These are phyloP conservation scores for Rhizoclosmatium globosum DNA, from an alignment of 192 early-diverging fungal species.

Conservation along the genomic window DNA sequence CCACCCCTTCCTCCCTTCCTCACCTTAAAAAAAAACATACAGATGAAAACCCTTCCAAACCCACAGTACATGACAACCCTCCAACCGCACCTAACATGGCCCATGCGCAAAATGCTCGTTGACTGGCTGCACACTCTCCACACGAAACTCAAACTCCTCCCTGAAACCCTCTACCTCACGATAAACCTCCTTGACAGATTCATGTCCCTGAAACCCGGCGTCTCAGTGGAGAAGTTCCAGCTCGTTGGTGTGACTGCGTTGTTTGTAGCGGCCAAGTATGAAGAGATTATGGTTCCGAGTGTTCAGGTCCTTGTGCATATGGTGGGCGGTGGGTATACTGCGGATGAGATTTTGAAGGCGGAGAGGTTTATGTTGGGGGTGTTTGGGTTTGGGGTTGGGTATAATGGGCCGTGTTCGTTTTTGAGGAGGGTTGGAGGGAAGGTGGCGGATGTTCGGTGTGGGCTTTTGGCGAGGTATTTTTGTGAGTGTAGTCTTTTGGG, in stretches of 20 bases:
- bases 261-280: constrained; percentile 88
- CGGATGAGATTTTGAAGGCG: constrained; percentile 82
- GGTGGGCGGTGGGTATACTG: constrained; percentile 62
- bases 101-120: constrained; percentile 84
- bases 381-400: constrained; percentile 79
- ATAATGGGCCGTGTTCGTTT: constrained; percentile 85
- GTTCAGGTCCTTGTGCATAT: constrained; percentile 81
- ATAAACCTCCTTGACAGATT: constrained; percentile 92
- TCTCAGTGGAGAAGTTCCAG: constrained; percentile 81
- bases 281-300: constrained; percentile 82
- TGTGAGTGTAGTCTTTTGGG: constrained; percentile 39
- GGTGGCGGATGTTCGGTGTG: neutral
- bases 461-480: constrained; percentile 44
- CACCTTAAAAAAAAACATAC: neutral
- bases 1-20: neutral
- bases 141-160: constrained; percentile 38
- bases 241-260: constrained; percentile 84
- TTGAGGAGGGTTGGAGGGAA: constrained; percentile 77
- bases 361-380: constrained; percentile 84
- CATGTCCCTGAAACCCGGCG: constrained; percentile 71
- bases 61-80: constrained; percentile 24
- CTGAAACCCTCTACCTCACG: constrained; percentile 87
- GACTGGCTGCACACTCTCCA: constrained; percentile 92
- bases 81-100: constrained; percentile 83
- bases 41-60: constrained; percentile 30